phyloP scores from a whole-genome alignment of 1,139 yeast species.

The Blastobotrys ciferrii region DNA sequence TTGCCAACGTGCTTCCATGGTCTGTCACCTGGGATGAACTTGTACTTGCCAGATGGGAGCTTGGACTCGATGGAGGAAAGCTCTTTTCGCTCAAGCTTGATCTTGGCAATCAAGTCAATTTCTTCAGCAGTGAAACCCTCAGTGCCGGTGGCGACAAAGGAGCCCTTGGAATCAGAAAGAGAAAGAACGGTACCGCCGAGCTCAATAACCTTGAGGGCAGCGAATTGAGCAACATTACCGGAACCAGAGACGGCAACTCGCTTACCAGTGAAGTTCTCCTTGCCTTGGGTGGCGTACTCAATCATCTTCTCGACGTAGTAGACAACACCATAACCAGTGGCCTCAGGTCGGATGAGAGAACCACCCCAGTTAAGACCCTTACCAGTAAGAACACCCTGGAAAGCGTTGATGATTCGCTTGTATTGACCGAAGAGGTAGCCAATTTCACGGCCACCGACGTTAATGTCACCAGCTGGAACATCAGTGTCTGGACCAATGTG shows the following conservation, averaged over 20 bases:
- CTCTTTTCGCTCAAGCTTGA: conserved; percentile 78
- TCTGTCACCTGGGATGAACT: conserved; percentile 89
- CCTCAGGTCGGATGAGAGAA: conserved; percentile 97
- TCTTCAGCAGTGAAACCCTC: conserved; percentile 87
- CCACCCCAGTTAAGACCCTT: conserved; percentile 99
- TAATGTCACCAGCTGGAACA: conserved; percentile 97
- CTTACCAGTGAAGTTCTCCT: conserved; percentile 87
- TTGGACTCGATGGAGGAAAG: conserved; percentile 66
- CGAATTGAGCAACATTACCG: conserved; percentile 98
- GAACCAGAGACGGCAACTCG: conserved; percentile 96
- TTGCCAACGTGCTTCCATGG: conserved; percentile 94
- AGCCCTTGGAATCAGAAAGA: conserved; percentile 90
- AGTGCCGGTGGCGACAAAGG: conserved; percentile 51
- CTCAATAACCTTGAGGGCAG: conserved; percentile 95
- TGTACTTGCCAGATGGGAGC: conserved; percentile 45
- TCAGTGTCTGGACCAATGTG: conserved; percentile 97
- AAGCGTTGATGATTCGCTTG: conserved; percentile 86
- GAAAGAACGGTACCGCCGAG: conserved; percentile 95
- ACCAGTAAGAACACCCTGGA: conserved; percentile 98
- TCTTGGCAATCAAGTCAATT: conserved; percentile 70
- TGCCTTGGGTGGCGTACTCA: conserved; percentile 85
- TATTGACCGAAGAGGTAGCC: conserved; percentile 96
- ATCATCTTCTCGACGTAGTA: conserved; percentile 98
- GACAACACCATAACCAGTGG: conserved; percentile 96
- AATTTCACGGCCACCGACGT: conserved; percentile 90